Percentiles rank a stretch among this genome's conserved stretches.
These are phyloP conservation scores for Ascochyta lentis DNA, from an alignment of 2,329 filamentous ascomycete species.

Conservation along the genomic window DNA sequence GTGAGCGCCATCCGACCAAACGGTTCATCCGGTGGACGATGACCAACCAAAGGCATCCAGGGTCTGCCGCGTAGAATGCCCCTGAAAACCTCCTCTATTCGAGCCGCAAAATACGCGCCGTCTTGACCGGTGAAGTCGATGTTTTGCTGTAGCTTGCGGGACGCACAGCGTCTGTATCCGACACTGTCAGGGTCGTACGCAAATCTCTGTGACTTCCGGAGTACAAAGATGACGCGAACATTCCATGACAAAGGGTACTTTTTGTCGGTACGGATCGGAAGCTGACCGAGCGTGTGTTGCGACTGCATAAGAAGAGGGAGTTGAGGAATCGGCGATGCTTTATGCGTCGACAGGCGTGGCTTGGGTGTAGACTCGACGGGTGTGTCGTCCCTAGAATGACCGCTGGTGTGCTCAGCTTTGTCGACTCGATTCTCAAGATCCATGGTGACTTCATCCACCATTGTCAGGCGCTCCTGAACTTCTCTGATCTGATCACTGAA, in stretches of 20 bases:
- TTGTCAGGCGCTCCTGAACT: constrained; percentile 44
- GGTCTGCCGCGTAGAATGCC: constrained; percentile 46
- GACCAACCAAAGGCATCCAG: constrained; percentile 51
- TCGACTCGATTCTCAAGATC: constrained; percentile 49
- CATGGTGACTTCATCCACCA: constrained; percentile 51
- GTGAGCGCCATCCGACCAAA: constrained; percentile 50
- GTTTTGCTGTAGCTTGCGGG: constrained; percentile 49
- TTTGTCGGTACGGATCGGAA: constrained; percentile 49
- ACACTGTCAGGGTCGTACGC: constrained; percentile 49
- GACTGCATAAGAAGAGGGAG: constrained; percentile 39
- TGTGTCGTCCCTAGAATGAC: constrained; percentile 38
- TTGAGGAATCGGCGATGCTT: constrained; percentile 35
- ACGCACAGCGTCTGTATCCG: constrained; percentile 47
- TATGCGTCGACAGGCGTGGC: constrained; percentile 28
- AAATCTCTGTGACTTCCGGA: constrained; percentile 45
- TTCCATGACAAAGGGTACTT: constrained; percentile 48
- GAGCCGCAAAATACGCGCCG: constrained; percentile 45
- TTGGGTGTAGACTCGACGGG: constrained; percentile 40
- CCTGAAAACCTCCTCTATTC: constrained; percentile 47
- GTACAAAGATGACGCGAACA: constrained; percentile 48
- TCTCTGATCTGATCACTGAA: constrained; percentile 47
- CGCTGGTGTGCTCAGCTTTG: constrained; percentile 36
- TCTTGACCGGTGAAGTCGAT: constrained; percentile 47
- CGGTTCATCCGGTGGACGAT: constrained; percentile 47
- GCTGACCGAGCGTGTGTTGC: constrained; percentile 38